Percentiles rank a stretch among this genome's conserved stretches.
Evolutionary conservation across 1,284 basidiomycete genomes (phyloP).

Genomic region (Wolfiporia cocos): DNA sequence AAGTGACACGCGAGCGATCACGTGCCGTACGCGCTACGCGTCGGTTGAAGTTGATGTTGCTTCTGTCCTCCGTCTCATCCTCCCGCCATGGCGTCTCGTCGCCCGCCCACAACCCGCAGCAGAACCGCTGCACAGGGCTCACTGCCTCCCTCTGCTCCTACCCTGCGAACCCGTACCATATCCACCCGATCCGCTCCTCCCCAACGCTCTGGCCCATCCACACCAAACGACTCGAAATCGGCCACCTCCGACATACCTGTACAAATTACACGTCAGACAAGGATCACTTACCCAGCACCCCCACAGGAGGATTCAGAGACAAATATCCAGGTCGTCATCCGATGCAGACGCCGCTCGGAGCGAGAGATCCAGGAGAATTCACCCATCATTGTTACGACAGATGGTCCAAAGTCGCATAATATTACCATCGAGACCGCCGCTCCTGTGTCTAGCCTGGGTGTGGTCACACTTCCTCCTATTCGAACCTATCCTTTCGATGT

Average conservation of each 20-base stretch:
- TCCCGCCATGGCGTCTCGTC: slow-evolving; percentile 43
- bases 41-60: slow-evolving; percentile 5
- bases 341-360: slow-evolving; percentile 78
- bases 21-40: slow-evolving; percentile 12
- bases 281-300: too few species aligned
- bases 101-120: slow-evolving; percentile 34
- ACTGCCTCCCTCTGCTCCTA: slow-evolving; percentile 31
- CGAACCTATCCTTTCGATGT: slow-evolving; percentile 89
- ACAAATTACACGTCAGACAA: too few species aligned
- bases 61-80: slow-evolving; percentile 1
- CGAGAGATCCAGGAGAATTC: slow-evolving; percentile 79
- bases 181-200: slow-evolving; percentile 26
- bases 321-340: slow-evolving; percentile 90
- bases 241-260: slow-evolving; percentile 15
- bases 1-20: slow-evolving; percentile 16
- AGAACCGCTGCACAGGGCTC: slow-evolving; percentile 19
- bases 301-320: slow-evolving; percentile 47
- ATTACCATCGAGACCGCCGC: slow-evolving; percentile 76
- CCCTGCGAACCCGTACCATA: slow-evolving; percentile 26
- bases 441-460: slow-evolving; percentile 57
- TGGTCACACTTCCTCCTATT: slow-evolving; percentile 62
- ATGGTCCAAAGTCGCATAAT: slow-evolving; percentile 66
- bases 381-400: slow-evolving; percentile 75
- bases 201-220: slow-evolving; percentile 24
- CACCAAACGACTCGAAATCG: slow-evolving; percentile 17